A percentile compares a stretch with the other conserved stretches of the same genome.
phyloP scores from a whole-genome alignment of 75 land plant species.

The Azolla pinnata region DNA sequence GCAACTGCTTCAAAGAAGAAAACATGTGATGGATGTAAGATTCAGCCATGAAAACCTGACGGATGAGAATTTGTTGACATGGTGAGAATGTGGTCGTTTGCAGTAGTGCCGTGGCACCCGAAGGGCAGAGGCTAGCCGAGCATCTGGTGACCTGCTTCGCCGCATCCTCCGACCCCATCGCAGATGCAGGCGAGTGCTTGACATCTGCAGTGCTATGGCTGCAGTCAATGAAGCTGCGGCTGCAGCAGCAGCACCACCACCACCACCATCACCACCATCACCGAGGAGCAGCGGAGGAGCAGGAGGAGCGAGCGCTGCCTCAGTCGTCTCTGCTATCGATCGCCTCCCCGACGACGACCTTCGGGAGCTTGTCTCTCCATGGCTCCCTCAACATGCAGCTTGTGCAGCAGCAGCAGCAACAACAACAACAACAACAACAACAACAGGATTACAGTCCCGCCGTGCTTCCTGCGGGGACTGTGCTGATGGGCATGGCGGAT shows the following conservation, averaged over 20 bases:
- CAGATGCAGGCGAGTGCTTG: slow-evolving; percentile 28
- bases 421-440: no score
- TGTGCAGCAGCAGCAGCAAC: no score
- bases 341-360: background rate
- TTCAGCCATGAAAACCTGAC: no score
- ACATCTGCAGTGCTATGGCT: slow-evolving; percentile 32
- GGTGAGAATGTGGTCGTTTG: no score
- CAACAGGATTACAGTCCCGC: slow-evolving; percentile 12
- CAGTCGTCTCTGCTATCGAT: slow-evolving; percentile 10
- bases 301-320: slow-evolving; percentile 14
- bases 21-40: no score
- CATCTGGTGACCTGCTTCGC: slow-evolving; percentile 36
- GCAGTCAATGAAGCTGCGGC: slow-evolving; percentile 29
- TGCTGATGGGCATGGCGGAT: slow-evolving; percentile 10
- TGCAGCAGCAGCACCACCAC: no score
- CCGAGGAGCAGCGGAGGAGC: no score
- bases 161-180: slow-evolving; percentile 23
- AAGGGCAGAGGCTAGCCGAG: slow-evolving; percentile 32
- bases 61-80: no score
- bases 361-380: slow-evolving; percentile 5
- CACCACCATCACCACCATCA: no score
- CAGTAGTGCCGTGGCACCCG: slow-evolving; percentile 28
- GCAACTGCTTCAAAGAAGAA: no score
- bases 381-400: slow-evolving; percentile 12
- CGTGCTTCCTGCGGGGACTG: slow-evolving; percentile 4